Evolutionary conservation across 75 land plant genomes (phyloP), one percentile per base, ranked within the genome.

Genomic region (Pinus albicaulis): DNA sequence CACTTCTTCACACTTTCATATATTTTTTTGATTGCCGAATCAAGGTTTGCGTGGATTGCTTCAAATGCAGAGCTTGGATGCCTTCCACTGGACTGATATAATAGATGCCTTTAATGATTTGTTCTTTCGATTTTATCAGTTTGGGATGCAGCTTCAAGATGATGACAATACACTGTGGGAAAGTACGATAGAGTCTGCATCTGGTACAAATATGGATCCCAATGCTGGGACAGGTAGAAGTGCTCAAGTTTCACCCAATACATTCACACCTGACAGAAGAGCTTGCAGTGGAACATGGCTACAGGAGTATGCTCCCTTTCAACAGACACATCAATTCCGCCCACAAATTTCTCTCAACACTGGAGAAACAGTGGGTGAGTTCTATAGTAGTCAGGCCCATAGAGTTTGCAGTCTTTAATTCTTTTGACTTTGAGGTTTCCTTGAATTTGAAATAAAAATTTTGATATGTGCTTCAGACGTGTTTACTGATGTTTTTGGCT

Each of bases 361-460:
- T 20, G 52, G 71, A 68, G 48, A 68, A 38, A 68, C 19, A 28
- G 38, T 68, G 71, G 52, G 71, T 68, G 71, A 38, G 71, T 68
- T n/a, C 23, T 68, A 64, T 68, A 41, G n/a, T 68, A 2, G 3
- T 24, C 4, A 17, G 16, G 38, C 19, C 20, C 68, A 15, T 31
- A 31, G 34, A 16, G 38, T 64, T 68, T 5, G 6, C 23, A 68
- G 24, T 8, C 41, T 68, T 68, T 38, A 41, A 5, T 41, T 66
- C 7, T 5, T 4, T 68, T 41, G 23, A 68, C n/a, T 36, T 17
- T 23, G 41, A 20, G 23, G 36, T 20, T 44, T 68, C 5, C 19
- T 6, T 68, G n/a, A 11, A 68, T 41, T 68, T 68, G 22, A 68
- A 68, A 13, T 66, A 8, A 23, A 13, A 7, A 14, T 20, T 2